Evolutionary conservation across 208 protist genomes (phyloP), one percentile per base, ranked within the genome.

Genomic region (Vickermania spadyakhi): DNA sequence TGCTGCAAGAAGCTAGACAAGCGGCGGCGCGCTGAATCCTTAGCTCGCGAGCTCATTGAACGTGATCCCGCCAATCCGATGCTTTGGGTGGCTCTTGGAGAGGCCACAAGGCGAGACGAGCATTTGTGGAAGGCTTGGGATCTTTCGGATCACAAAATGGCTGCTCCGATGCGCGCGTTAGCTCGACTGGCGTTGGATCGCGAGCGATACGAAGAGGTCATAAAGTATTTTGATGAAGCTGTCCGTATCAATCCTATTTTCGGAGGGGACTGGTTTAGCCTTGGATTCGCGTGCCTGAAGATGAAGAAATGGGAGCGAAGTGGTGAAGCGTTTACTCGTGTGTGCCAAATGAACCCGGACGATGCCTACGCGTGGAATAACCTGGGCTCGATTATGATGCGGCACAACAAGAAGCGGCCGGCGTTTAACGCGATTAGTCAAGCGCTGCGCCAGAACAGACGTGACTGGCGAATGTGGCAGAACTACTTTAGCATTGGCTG

Each of bases 361-460:
- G 86, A 96, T 63, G 85, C 80, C 30, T 91, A 86, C 45, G 82
- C 81, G 56, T 97, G 93, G 91, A 96, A 90, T 69, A 97, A 97
- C 70, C 62, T 97, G 26, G 81, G 85, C 2, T 92, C 86, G 0
- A 77, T 91, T 53, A 70, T 94, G 62, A 64, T 96, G 56, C 91
- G 73, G 0, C 62, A 82, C 60, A 70, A 77, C 54, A 85, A 85
- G 63, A 73, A 91, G 36, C 75, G 87, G 3, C 87, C 88, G 2
- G 88, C 91, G 26, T 94, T 92, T 65, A 91, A 96, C 58, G 81
- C 85, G 3, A 90, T 94, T 81, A 89, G 81, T 64, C 88, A 95
- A 60, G 91, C 86, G 0, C 70, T 94, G 31, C 77, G 81, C 49
- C 86, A 91, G 73, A 91, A 93, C 62, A 75, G 87, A 14, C 68